These are phyloP conservation scores for Tulasnella calospora DNA, from an alignment of 768 basidiomycete genomes.

Conservation along the genomic window DNA sequence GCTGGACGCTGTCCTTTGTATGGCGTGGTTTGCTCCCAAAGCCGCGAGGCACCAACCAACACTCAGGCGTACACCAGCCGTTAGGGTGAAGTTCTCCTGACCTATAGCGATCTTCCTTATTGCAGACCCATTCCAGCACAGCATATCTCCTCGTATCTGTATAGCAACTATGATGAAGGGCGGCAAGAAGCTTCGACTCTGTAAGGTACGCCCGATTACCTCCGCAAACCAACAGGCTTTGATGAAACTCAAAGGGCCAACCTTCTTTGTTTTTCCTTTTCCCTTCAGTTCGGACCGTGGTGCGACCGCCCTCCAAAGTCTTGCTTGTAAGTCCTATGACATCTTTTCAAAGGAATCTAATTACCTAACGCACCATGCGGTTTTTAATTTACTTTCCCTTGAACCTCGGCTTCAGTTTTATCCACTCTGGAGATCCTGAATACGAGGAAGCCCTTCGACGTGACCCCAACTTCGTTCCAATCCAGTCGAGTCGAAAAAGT, in stretches of 20 bases:
- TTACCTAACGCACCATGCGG: not conserved
- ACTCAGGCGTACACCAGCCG: not conserved
- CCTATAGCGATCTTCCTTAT: not conserved
- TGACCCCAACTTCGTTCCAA: not conserved
- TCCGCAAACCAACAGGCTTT: not conserved
- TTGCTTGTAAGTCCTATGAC: not conserved
- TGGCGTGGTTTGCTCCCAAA: not conserved
- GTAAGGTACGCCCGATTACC: not conserved
- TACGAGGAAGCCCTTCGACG: not conserved
- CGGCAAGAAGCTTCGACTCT: not conserved
- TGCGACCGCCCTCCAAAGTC: not conserved
- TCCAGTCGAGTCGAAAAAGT: not conserved
- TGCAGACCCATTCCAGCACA: not conserved
- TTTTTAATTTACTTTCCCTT: not conserved
- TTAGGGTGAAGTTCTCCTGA: not conserved
- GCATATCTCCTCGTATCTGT: not conserved
- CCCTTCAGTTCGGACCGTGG: not conserved
- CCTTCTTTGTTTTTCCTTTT: not conserved
- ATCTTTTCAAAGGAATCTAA: not conserved
- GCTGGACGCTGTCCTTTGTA: not conserved
- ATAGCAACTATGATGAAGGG: not conserved
- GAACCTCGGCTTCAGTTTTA: not conserved
- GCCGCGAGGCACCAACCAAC: not conserved
- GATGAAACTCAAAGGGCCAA: not conserved
- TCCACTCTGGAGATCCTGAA: not conserved